Evolutionary conservation across 2,329 filamentous ascomycete species (phyloP).

Genomic region (Paecilomyces formosus): DNA sequence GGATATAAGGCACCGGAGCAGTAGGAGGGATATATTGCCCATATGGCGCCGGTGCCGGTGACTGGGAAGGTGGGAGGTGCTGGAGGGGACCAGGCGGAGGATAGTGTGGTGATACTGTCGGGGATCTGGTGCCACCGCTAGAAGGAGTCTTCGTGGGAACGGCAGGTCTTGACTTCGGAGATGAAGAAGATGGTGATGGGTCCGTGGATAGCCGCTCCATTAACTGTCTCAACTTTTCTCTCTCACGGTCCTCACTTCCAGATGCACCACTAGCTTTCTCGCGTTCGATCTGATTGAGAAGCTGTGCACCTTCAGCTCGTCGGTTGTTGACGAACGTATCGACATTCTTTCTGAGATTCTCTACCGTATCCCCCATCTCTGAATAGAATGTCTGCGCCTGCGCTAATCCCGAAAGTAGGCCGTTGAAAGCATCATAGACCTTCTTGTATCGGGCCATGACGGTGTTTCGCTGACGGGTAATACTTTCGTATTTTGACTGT

Average conservation of each 20-base stretch:
- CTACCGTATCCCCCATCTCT: slow-evolving; percentile 92
- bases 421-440: slow-evolving; percentile 85
- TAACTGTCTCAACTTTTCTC: slow-evolving; percentile 73
- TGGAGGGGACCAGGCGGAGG: slow-evolving; percentile 18
- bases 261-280: slow-evolving; percentile 55
- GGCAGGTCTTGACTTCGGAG: slow-evolving; percentile 29
- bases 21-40: slow-evolving; percentile 23
- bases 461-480: slow-evolving; percentile 71
- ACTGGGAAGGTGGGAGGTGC: slow-evolving; percentile 23
- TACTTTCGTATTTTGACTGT: slow-evolving; percentile 87
- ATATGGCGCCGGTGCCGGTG: slow-evolving; percentile 29
- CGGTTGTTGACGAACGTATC: slow-evolving; percentile 96
- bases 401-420: slow-evolving; percentile 75
- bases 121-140: slow-evolving; percentile 26
- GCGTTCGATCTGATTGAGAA: slow-evolving; percentile 81
- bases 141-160: slow-evolving; percentile 24
- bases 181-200: slow-evolving; percentile 23
- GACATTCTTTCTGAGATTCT: slow-evolving; percentile 89
- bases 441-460: slow-evolving; percentile 85
- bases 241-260: slow-evolving; percentile 69
- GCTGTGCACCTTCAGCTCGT: slow-evolving; percentile 79
- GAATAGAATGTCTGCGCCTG: slow-evolving; percentile 89
- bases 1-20: slow-evolving; percentile 19
- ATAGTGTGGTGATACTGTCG: slow-evolving; percentile 31
- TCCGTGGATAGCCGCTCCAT: slow-evolving; percentile 97